Conservation (phyloP, 352 stramenopile genomes). For the Blastocystis sp. region DNA sequence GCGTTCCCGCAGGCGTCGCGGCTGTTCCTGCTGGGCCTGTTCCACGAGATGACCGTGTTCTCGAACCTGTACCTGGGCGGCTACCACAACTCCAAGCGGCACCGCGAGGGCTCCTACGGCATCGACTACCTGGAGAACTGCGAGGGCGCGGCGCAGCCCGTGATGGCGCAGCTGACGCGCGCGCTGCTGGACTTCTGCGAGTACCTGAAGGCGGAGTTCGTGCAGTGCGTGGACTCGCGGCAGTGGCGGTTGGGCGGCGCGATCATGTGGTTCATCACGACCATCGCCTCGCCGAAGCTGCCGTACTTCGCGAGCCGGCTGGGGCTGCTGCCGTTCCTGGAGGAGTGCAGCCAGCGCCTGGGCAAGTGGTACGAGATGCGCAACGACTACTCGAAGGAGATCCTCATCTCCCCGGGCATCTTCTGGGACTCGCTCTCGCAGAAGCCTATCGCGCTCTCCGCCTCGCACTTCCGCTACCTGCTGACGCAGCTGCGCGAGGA, state of each 20-base stretch:
- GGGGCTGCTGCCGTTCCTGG: constrained; percentile 27
- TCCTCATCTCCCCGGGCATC: constrained; percentile 45
- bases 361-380: constrained; percentile 66
- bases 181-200: constrained; percentile 32
- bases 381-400: constrained; percentile 66
- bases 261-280: constrained; percentile 60
- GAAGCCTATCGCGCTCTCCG: constrained; percentile 1
- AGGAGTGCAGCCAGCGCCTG: background rate
- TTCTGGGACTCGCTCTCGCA: constrained; percentile 53
- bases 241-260: constrained; percentile 48
- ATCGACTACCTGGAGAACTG: constrained; percentile 64
- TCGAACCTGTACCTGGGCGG: background rate
- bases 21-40: constrained; percentile 52
- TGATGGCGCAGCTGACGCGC: constrained; percentile 5
- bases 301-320: constrained; percentile 19
- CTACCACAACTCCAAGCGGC: constrained; percentile 30
- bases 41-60: constrained; percentile 52
- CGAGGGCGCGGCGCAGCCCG: constrained; percentile 8
- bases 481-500: background rate
- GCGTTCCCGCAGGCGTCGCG: constrained; percentile 43
- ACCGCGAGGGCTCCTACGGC: constrained; percentile 30
- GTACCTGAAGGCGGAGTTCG: constrained; percentile 32
- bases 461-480: constrained; percentile 11
- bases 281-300: constrained; percentile 34
- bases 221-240: constrained; percentile 3